A percentile compares a stretch with the other conserved stretches of the same genome.
These are phyloP conservation scores for Epichloe baconii DNA, from an alignment of 2,329 filamentous ascomycete genomes.

Conservation along the genomic window DNA sequence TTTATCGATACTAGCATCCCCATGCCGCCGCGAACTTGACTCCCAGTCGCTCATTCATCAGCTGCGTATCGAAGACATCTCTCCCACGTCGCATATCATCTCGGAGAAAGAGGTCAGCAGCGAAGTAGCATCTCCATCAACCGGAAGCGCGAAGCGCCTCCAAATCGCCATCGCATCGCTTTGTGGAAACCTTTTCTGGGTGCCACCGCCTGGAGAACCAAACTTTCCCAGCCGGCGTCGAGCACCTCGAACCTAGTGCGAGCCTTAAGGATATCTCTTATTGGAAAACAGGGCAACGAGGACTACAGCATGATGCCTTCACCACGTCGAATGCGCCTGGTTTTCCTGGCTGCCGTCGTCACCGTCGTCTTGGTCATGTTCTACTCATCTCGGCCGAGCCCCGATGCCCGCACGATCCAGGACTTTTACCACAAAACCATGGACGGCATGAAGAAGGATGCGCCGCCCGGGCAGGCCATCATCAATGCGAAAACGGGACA, in stretches of 20 bases:
- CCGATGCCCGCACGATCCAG: slow-evolving; percentile 27
- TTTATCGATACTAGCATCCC: neutral
- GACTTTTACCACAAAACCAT: slow-evolving; percentile 51
- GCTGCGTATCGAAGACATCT: neutral
- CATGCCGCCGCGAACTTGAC: neutral
- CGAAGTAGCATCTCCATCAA: neutral
- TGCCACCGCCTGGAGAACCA: neutral
- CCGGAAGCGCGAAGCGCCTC: neutral
- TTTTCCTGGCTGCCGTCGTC: slow-evolving; percentile 51
- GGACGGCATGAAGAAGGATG: slow-evolving; percentile 34
- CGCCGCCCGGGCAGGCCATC: slow-evolving; percentile 22
- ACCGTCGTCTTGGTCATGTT: slow-evolving; percentile 58
- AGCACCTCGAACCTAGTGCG: neutral
- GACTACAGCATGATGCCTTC: slow-evolving; percentile 46
- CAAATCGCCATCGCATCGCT: neutral
- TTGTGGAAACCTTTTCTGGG: neutral
- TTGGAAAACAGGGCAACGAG: neutral
- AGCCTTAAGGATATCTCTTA: too few relatives aligned
- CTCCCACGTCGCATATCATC: neutral
- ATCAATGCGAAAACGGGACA: slow-evolving; percentile 26
- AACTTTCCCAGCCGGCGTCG: neutral
- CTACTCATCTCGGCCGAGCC: slow-evolving; percentile 48
- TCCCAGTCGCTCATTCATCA: neutral
- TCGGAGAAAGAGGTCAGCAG: neutral
- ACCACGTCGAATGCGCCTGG: slow-evolving; percentile 53